Evolutionary conservation across 2,329 filamentous ascomycete species (phyloP), one percentile per base, ranked within the genome.

Genomic region (Penicillium sp.): DNA sequence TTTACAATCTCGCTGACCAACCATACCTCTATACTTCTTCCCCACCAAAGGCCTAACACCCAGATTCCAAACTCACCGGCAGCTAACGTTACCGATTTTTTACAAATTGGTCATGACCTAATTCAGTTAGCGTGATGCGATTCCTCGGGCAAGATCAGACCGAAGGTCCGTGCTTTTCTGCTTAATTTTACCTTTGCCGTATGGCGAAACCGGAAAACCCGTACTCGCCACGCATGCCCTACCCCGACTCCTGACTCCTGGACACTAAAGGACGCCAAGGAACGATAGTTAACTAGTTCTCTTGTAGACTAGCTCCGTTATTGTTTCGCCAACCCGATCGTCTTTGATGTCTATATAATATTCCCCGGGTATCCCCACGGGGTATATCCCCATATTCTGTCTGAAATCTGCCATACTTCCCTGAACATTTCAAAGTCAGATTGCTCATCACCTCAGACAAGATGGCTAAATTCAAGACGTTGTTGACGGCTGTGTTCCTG

Each of bases 401-500:
- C 15, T 18, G 21, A 27, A 47, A 9, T 25, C n/a, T 50, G 5
- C 12, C 42, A 47, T 37, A 13, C 8, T 54, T 4, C 23, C 21
- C 35, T 38, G 35, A 27, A 9, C 27, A 16, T 9, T 21, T 39
- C 37, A 13, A 6, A 34, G 15, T 0, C 32, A 12, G 5, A 7
- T 6, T 8, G 3, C 8, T 2, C n/a, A 39, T 4, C 10, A 21
- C 12, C 9, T 5, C 12, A 16, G 5, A 27, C 34, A 39, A 34
- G 6, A 55, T 58, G 56, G 29, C 52, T 12, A 60, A 58, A 15
- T 37, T 60, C 34, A 52, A 47, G 34, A 62, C 61, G 9, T 39
- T 62, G 29, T 34, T 64, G 10, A 63, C 62, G 13, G 60, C 62
- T 15, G 46, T 56, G 9, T 64, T 64, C 44, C 38, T 64, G 40